phyloP scores from a whole-genome alignment of 192 early-diverging fungal genomes.

The Dimargaris verticillata region DNA sequence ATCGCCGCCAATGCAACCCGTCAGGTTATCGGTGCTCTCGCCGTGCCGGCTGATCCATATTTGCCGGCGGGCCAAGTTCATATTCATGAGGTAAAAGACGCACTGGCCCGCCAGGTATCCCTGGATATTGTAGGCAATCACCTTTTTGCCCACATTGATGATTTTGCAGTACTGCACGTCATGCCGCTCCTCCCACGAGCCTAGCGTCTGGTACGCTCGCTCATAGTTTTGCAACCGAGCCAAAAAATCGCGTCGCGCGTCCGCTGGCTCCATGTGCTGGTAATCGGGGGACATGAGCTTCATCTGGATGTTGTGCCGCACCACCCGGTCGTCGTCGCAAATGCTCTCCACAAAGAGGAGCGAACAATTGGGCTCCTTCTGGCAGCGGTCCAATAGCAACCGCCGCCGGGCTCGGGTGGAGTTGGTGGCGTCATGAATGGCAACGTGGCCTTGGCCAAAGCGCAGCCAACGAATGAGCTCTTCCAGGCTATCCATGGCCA shows the following conservation, averaged over 20 bases:
- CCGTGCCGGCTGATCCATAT: conserved; percentile 92
- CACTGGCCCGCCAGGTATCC: conserved; percentile 87
- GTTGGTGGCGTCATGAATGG: conserved; percentile 91
- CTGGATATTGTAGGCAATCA: conserved; percentile 85
- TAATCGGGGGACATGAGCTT: conserved; percentile 94
- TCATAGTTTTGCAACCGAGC: conserved; percentile 84
- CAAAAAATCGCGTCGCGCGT: conserved; percentile 72
- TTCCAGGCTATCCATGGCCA: conserved; percentile 83
- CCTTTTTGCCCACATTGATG: conserved; percentile 90
- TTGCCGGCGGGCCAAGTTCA: conserved; percentile 66
- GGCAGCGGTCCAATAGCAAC: conserved; percentile 39
- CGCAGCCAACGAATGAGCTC: conserved; percentile 84
- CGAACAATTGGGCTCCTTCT: conserved; percentile 42
- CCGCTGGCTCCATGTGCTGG: conserved; percentile 57
- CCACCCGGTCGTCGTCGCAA: conserved; percentile 47
- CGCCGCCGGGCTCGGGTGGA: conserved; percentile 68
- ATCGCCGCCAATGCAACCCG: conserved; percentile 77
- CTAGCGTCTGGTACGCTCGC: conserved; percentile 72
- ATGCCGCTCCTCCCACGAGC: conserved; percentile 62
- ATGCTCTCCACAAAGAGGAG: conserved; percentile 70
- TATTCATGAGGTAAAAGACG: conserved; percentile 98
- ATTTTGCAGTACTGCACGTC: conserved; percentile 86
- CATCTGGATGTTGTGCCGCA: conserved; percentile 72
- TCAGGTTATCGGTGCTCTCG: conserved; percentile 72
- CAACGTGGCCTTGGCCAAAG: conserved; percentile 64